Base-by-base conservation (phyloP, 2,329 filamentous ascomycete species). In the Diaporthe sp. region DNA sequence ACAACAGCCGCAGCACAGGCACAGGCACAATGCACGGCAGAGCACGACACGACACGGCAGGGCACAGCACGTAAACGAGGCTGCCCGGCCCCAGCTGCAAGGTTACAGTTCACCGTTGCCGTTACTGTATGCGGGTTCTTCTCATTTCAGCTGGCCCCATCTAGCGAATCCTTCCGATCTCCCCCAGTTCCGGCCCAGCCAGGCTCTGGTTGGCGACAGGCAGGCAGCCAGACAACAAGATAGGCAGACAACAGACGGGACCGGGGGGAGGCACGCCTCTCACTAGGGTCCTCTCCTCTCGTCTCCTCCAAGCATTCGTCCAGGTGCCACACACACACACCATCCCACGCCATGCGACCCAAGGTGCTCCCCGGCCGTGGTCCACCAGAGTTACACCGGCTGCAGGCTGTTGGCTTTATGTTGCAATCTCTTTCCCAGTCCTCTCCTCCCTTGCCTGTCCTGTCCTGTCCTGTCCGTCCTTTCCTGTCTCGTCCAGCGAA, bases 321-420 rank as follows among this genome's bases (percentile, higher is more conserved):
- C 25, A 19, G 61, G 42, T 53, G 62, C 46, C 62, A 61, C 62
- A 53, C 65, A 46, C n/a, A 44, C 34, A 31, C 10, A 34, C 55
- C 22, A 42, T 34, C 28, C 15, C 31, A 37, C 55, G 10, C 55
- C 44, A 49, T 49, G 44, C 22, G 13, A 46, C 39, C 19, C 60
- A n/a, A 44, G 39, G 13, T 46, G 42, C 28, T 31, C 60, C 25
- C 60, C 34, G 42, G 39, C 60, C 15, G 37, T 65, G 39, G 60
- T 22, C 60, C 60, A 25, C 62, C 46, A 53, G 28, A 53, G 65
- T 70, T 70, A 55, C 65, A 70, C 65, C 49, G 65, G 65, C 65
- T 70, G 65, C 65, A 70, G 65, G 42, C 65, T 70, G 65, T 70
- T 70, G 65, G 65, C 17, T 51, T 55, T 70, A 70, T 70, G 65